Evolutionary conservation across 129 eudicot species (phyloP).

Genomic region (carrot (Daucus carota)): DH1_v3.0 NC_030383.2:59954501-59955000

Average conservation of each 20-base stretch:
- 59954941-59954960: no score
- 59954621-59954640: neutral
- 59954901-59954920: no score
- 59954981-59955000: no score
- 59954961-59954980: no score
- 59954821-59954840: neutral
- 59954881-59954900: neutral
- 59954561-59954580: neutral
- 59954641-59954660: neutral
- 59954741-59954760: no score
- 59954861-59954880: no score
- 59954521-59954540: neutral
- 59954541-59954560: neutral
- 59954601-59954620: neutral
- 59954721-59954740: neutral
- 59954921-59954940: no score
- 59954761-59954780: neutral
- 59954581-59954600: no score
- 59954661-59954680: neutral
- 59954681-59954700: neutral
- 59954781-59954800: neutral
- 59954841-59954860: no score
- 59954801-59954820: no score
- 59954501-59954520: neutral
- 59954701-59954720: neutral